Evolutionary conservation across 1,139 yeast species (phyloP).

Genomic region (Geotrichum reessii): DNA sequence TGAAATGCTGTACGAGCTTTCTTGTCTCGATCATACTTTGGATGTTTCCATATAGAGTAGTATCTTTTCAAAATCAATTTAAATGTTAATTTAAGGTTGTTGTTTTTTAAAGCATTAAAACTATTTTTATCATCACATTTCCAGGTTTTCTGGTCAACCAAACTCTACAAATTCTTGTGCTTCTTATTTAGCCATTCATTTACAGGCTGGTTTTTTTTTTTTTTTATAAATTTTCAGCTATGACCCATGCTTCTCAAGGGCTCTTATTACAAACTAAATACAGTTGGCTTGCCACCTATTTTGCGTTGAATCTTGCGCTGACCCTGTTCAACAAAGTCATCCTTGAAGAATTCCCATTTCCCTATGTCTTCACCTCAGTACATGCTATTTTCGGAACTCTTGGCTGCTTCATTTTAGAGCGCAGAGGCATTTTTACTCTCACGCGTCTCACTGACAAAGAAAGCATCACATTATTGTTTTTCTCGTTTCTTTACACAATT

Average conservation of each 20-base stretch:
- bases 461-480: conserved; percentile 24
- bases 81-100: too few relatives aligned
- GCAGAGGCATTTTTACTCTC: conserved; percentile 23
- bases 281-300: conserved; percentile 28
- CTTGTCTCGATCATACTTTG: too few relatives aligned
- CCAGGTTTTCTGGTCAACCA: too few relatives aligned
- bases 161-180: not conserved
- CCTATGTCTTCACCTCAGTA: conserved; percentile 27
- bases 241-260: not conserved
- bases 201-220: not conserved
- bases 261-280: conserved; percentile 11
- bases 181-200: not conserved
- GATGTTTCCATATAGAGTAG: too few relatives aligned
- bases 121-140: too few relatives aligned
- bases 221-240: conserved; percentile 4
- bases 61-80: too few relatives aligned
- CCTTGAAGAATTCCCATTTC: conserved; percentile 29
- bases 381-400: conserved; percentile 28
- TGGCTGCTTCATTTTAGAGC: conserved; percentile 26
- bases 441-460: conserved; percentile 24
- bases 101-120: too few relatives aligned
- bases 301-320: conserved; percentile 27
- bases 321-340: conserved; percentile 30
- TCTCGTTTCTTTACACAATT: conserved; percentile 29
- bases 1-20: too few relatives aligned